Percentiles rank a stretch among this genome's conserved stretches.
Evolutionary conservation across 2,329 filamentous ascomycete species (phyloP).

Genomic region (Monosporascus sp.): DNA sequence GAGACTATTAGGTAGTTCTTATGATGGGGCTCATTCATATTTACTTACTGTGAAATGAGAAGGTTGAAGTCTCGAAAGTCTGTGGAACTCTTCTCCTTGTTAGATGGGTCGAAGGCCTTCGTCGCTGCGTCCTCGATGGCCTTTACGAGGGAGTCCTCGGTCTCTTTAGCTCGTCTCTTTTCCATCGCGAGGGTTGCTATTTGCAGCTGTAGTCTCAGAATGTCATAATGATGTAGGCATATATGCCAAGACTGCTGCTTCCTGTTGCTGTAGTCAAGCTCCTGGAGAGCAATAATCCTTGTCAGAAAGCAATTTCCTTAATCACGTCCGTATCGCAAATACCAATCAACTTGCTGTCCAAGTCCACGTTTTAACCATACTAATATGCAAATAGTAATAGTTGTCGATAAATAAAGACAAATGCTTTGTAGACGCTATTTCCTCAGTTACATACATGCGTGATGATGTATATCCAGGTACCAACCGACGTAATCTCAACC

Average conservation of each 20-base stretch:
- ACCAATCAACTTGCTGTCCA: too few relatives aligned
- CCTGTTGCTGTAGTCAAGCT: too few relatives aligned
- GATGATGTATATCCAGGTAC: too few relatives aligned
- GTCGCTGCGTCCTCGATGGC: conserved; percentile 34
- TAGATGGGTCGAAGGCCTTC: conserved; percentile 41
- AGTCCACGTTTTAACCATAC: too few relatives aligned
- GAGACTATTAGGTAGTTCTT: conserved; percentile 19
- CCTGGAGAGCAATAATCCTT: too few relatives aligned
- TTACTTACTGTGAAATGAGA: conserved; percentile 43
- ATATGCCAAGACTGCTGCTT: not conserved
- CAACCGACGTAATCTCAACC: too few relatives aligned
- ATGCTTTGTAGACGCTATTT: too few relatives aligned
- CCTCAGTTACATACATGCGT: too few relatives aligned
- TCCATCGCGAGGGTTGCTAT: conserved; percentile 5
- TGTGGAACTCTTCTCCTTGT: conserved; percentile 14
- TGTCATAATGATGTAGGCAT: not conserved
- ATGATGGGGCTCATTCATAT: conserved; percentile 3
- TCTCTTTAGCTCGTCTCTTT: conserved; percentile 10
- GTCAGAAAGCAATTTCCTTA: too few relatives aligned
- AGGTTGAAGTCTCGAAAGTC: conserved; percentile 37
- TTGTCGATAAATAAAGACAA: too few relatives aligned
- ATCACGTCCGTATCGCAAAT: too few relatives aligned
- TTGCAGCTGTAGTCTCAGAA: not conserved
- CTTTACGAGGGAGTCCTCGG: conserved; percentile 26
- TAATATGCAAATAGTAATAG: too few relatives aligned